Evolutionary conservation across 2,329 filamentous ascomycete genomes (phyloP).

Genomic region (Shiraia sp.): DNA sequence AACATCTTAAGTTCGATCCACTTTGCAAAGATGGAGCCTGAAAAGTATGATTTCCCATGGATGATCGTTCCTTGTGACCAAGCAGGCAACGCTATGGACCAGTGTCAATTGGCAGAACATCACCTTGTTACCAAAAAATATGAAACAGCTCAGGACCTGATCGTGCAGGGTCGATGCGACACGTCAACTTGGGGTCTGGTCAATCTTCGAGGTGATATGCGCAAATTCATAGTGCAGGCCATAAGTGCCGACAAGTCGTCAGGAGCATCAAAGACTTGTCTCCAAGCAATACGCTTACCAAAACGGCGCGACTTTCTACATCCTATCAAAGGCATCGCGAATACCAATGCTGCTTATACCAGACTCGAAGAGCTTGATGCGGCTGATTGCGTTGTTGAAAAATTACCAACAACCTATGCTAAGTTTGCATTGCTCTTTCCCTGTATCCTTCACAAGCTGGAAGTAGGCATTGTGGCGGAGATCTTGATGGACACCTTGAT

Average conservation of each 20-base stretch:
- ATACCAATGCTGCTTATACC: slow-evolving; percentile 33
- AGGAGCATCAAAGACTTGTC: neutral
- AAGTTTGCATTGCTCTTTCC: slow-evolving; percentile 68
- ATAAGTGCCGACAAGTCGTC: neutral
- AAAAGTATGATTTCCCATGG: slow-evolving; percentile 34
- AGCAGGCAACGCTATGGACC: slow-evolving; percentile 5
- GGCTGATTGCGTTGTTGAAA: slow-evolving; percentile 52
- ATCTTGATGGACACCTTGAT: slow-evolving; percentile 63
- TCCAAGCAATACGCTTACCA: slow-evolving; percentile 49
- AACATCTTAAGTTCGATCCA: slow-evolving; percentile 31
- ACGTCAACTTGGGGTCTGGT: slow-evolving; percentile 29
- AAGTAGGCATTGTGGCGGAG: slow-evolving; percentile 65
- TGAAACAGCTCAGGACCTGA: slow-evolving; percentile 15
- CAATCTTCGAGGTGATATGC: slow-evolving; percentile 20
- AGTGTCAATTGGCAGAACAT: slow-evolving; percentile 20
- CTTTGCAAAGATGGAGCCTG: slow-evolving; percentile 20
- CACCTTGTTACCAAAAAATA: slow-evolving; percentile 12
- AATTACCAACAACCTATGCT: slow-evolving; percentile 51
- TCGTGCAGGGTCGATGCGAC: slow-evolving; percentile 6
- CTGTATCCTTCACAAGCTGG: slow-evolving; percentile 71
- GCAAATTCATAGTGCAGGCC: slow-evolving; percentile 22
- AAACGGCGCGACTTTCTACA: slow-evolving; percentile 65
- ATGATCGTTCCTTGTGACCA: slow-evolving; percentile 31
- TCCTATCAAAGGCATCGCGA: slow-evolving; percentile 13
- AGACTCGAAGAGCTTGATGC: slow-evolving; percentile 56